phyloP scores from a whole-genome alignment of 495 filamentous ascomycete genomes.

The Aspergillus cristatus region DNA sequence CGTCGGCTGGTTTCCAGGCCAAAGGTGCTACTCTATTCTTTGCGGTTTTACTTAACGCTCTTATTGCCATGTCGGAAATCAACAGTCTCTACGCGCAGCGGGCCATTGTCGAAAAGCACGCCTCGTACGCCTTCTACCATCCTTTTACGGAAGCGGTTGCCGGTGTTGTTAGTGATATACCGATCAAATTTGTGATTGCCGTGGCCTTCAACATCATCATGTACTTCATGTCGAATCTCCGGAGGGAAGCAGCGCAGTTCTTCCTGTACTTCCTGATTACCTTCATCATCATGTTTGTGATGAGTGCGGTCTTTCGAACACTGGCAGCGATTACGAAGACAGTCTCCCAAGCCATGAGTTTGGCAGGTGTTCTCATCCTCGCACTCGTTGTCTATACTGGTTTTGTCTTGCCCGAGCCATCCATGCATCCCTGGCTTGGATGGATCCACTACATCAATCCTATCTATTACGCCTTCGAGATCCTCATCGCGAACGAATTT shows the following conservation, averaged over 20 bases:
- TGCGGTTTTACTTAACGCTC: constrained; percentile 57
- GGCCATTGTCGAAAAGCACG: constrained; percentile 53
- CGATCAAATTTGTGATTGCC: constrained; percentile 35
- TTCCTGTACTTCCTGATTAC: constrained; percentile 49
- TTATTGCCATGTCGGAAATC: constrained; percentile 45
- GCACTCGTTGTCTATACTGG: constrained; percentile 36
- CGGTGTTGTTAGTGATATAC: constrained; percentile 45
- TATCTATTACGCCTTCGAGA: constrained; percentile 34
- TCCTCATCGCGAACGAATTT: constrained; percentile 50
- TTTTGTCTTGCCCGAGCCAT: constrained; percentile 30
- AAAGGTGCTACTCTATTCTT: constrained; percentile 79
- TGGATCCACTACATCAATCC: constrained; percentile 40
- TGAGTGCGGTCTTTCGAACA: constrained; percentile 40
- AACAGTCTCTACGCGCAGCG: constrained; percentile 45
- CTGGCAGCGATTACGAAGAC: constrained; percentile 36
- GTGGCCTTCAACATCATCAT: constrained; percentile 40
- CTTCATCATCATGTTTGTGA: constrained; percentile 43
- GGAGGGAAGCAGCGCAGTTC: constrained; percentile 34
- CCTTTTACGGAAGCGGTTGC: constrained; percentile 48
- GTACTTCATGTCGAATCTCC: constrained; percentile 46
- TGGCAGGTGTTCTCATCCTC: constrained; percentile 33
- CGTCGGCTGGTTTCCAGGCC: constrained; percentile 56
- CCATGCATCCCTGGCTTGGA: constrained; percentile 40
- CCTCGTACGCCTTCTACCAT: constrained; percentile 49
- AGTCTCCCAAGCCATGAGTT: constrained; percentile 35